Percentiles rank a stretch among this genome's conserved stretches.
Conservation (phyloP, 176 grass and related monocot species). For the Miscanthus lutarioriparius region DNA sequence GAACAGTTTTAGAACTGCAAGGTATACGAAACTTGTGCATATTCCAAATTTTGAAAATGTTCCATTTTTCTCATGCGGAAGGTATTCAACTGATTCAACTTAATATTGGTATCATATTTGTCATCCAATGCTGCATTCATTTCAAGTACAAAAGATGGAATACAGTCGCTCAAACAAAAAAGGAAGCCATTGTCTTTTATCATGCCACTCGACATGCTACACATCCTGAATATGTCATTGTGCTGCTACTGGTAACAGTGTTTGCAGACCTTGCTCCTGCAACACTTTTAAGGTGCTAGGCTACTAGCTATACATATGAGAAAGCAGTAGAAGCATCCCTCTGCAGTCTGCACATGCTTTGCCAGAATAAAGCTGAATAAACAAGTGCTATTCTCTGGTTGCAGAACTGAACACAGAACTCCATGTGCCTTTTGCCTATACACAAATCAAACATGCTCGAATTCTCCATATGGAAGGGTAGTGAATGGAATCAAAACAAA, state of each 20-base stretch:
- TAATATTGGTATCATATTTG: slow-evolving; percentile 4
- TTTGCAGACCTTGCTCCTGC: not conserved
- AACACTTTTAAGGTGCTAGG: not conserved
- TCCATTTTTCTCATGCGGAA: not conserved
- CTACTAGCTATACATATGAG: not conserved
- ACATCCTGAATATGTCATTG: slow-evolving; percentile 13
- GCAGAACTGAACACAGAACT: not conserved
- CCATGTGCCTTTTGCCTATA: slow-evolving; percentile 8
- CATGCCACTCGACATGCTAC: not conserved
- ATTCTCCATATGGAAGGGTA: no score
- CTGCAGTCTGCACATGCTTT: not conserved
- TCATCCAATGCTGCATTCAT: not conserved
- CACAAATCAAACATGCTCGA: no score
- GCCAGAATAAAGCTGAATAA: not conserved
- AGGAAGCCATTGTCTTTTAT: not conserved
- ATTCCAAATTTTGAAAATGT: not conserved
- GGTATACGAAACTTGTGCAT: not conserved
- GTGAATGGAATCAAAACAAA: no score
- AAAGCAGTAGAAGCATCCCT: not conserved
- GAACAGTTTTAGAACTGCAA: slow-evolving; percentile 1
- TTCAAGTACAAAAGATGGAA: slow-evolving; percentile 1
- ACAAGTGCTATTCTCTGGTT: not conserved
- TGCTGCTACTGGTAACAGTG: slow-evolving; percentile 6
- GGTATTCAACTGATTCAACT: not conserved
- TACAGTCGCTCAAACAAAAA: slow-evolving; percentile 5